Evolutionary conservation across 2,329 filamentous ascomycete species (phyloP), one percentile per base, ranked within the genome.

Genomic region (Teratosphaeria gauchensis): DNA sequence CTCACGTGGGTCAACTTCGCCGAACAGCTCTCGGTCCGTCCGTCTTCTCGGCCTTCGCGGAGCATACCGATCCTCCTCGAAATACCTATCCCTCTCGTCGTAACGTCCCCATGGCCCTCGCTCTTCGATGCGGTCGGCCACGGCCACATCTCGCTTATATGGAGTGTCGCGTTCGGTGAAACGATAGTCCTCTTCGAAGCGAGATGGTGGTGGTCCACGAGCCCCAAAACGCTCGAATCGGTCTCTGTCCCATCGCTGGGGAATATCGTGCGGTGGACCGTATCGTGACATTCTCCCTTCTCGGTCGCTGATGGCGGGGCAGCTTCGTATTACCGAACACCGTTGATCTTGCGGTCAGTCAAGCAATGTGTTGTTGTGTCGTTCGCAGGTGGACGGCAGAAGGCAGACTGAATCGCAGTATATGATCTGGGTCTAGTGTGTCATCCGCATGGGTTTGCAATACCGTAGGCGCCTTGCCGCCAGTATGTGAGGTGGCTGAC

Each of bases 81-180:
- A 74, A 63, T 76, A 75, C 35, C 77, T 77, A 60, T 85, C 82
- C 57, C 77, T 76, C 59, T 83, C 80, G 60, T 82, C 79, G 59
- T 77, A 78, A 55, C 76, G 74, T 48, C 69, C 60, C 8, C 58
- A 58, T 4, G 69, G 68, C 11, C 66, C 65, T n/a, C 69, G 66
- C 56, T 66, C 63, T 38, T 68, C 65, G 35, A 67, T 67, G 60
- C 74, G 72, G 57, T 78, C 75, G 51, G 76, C 72, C 56, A 79
- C 66, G 12, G 73, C 69, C 31, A 78, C 64, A 48, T 78, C 76
- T 53, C 72, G 73, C 42, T 70, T 72, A 30, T 72, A 71, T 32
- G 75, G 72, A 2, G 72, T 63, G 32, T 73, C 70, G 14, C 70
- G 69, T 53, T 73, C 73, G 8, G 57, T 67, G 59, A 71, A 75